Evolutionary conservation across 2,329 filamentous ascomycete species (phyloP), one percentile per base, ranked within the genome.

Genomic region (Curvularia sp.): DNA sequence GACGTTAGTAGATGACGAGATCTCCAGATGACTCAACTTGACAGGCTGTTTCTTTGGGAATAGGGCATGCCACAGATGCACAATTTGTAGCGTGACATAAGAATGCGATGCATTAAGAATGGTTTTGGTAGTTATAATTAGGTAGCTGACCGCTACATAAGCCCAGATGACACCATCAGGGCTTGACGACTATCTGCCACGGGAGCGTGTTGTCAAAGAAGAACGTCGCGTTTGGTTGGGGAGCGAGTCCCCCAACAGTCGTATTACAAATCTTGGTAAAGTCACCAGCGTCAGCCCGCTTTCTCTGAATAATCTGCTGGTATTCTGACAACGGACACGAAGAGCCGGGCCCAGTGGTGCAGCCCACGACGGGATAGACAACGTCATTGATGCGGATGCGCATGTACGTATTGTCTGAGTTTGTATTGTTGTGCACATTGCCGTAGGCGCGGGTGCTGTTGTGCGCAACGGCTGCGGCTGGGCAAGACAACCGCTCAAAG

Each of bases 401-500:
- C 33, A 48, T 48, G 42, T 47, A 54, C n/a, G 31, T 22, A 10
- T 55, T 80, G 39, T 75, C 74, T 18, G 42, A 53, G 3, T 42
- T 39, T 6, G 60, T 49, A 26, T 12, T 18, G 13, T 65, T 63
- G 43, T 51, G 28, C 13, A 13, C 24, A 20, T 46, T n/a, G 10
- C 18, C 31, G 24, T 54, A 58, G 9, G 31, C 53, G 9, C 30
- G 50, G 6, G 49, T 42, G 1, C 55, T 53, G 24, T 62, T 59
- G 5, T 57, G 26, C 5, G 50, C 60, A 49, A 48, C 35, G 41
- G 47, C 58, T 22, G 49, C 38, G 41, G 47, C 57, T 22, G 60
- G 65, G 54, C 88, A 89, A 61, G 79, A 85, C 58, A 90, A 75
- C 8, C 85, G 81, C 74, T 90, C 88, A 62, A 89, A 87, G 0